Percentiles rank a stretch among this genome's conserved stretches.
Evolutionary conservation across 164 flowering plant species (phyloP).

Genomic region (Magnolia officinalis): DNA sequence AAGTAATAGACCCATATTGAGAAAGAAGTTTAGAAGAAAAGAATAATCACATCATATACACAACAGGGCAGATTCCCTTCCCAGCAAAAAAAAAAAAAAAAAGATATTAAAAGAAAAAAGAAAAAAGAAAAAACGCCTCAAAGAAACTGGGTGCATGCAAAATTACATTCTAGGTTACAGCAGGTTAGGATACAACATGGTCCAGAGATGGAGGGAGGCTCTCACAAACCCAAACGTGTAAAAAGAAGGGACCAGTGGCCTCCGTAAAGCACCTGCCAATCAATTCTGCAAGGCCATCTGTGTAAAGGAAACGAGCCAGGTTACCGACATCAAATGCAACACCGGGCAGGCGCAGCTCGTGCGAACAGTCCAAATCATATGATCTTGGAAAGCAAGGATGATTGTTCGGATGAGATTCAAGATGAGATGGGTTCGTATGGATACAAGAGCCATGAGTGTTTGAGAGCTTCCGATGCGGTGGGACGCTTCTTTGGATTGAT

Average conservation of each 20-base stretch:
- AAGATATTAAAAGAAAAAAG: slow-evolving; percentile 7
- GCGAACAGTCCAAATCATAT: not conserved
- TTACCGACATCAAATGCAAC: not conserved
- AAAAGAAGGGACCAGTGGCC: slow-evolving; percentile 9
- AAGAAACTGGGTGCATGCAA: slow-evolving; percentile 10
- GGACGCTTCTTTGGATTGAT: slow-evolving; percentile 91
- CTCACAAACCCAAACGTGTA: slow-evolving; percentile 19
- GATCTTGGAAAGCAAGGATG: not conserved
- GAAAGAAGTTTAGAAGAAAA: slow-evolving; percentile 20
- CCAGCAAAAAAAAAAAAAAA: slow-evolving; percentile 26
- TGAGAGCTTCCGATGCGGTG: slow-evolving; percentile 80
- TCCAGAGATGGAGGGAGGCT: slow-evolving; percentile 7
- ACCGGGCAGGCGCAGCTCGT: not conserved
- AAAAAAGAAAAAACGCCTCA: not conserved
- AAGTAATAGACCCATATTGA: slow-evolving; percentile 9
- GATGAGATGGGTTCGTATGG: slow-evolving; percentile 97
- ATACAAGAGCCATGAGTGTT: slow-evolving; percentile 93
- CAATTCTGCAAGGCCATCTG: not conserved
- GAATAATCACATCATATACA: slow-evolving; percentile 60
- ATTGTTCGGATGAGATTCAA: slow-evolving; percentile 21
- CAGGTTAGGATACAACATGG: slow-evolving; percentile 29
- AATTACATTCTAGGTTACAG: slow-evolving; percentile 36
- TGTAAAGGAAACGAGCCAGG: not conserved
- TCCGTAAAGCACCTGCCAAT: not conserved
- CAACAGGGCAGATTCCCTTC: slow-evolving; percentile 36